phyloP scores from a whole-genome alignment of 306 rosid species.

The Cicer pinnatifidum region DNA sequence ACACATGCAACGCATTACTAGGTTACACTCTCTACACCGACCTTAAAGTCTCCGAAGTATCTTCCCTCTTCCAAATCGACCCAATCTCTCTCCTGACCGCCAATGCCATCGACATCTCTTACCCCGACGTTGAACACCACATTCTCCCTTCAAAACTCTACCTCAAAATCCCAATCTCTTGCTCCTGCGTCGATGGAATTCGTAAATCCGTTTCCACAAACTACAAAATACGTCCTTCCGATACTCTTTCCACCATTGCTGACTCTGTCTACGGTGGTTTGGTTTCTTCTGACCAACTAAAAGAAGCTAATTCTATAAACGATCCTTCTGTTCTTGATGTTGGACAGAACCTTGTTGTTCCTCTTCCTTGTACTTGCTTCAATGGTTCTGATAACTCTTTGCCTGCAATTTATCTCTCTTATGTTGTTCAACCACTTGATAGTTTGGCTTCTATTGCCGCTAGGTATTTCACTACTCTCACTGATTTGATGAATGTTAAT shows the following conservation, averaged over 20 bases:
- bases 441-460: conserved; percentile 70
- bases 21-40: conserved; percentile 96
- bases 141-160: conserved; percentile 83
- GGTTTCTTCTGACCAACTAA: conserved; percentile 90
- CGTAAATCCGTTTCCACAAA: conserved; percentile 80
- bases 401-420: conserved; percentile 90
- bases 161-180: conserved; percentile 79
- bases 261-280: conserved; percentile 76
- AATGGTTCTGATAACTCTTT: conserved; percentile 88
- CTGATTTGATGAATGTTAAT: conserved; percentile 98
- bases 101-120: conserved; percentile 87
- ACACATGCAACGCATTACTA: conserved; percentile 78
- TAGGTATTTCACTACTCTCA: conserved; percentile 75
- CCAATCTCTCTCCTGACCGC: conserved; percentile 82
- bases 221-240: conserved; percentile 85
- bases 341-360: conserved; percentile 82
- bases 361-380: conserved; percentile 95
- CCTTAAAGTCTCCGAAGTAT: conserved; percentile 90
- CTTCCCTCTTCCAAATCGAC: conserved; percentile 91
- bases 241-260: conserved; percentile 75
- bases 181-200: conserved; percentile 92
- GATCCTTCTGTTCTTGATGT: conserved; percentile 85
- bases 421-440: conserved; percentile 77
- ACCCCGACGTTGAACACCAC: conserved; percentile 94
- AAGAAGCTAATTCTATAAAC: conserved; percentile 78